Evolutionary conservation across 2,329 filamentous ascomycete genomes (phyloP), one percentile per base, ranked within the genome.

Genomic region (Coniochaeta sp.): DNA sequence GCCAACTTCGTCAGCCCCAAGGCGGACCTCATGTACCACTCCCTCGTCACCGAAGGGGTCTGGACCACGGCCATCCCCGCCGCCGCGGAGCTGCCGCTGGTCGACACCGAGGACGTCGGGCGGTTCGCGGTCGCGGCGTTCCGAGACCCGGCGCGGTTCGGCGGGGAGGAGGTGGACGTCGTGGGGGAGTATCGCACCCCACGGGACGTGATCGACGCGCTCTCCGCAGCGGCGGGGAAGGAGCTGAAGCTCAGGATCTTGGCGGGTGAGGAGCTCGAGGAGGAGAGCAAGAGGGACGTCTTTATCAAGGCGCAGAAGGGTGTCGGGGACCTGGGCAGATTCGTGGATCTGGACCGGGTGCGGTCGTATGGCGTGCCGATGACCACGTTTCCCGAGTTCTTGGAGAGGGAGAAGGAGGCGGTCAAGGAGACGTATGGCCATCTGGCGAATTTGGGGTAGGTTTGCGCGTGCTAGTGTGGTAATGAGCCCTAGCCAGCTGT

Each of bases 21-120:
- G 5, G 72, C 75, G 2, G 60, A 55, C 4, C 3, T 47, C 9
- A 72, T 76, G 68, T 79, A 76, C 59, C 70, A 72, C 0, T 73
- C 72, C 0, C 68, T 81, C 10, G 66, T 69, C 3, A 69, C 72
- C 4, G 67, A 69, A 1, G 76, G 76, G 0, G 68, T 72, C 28
- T 77, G 76, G 62, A 66, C 68, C 0, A 76, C 72, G 3, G 73
- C 75, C 0, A 64, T 77, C 24, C 65, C 64, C 0, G 64, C 67
- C 0, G 71, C 73, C 17, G 74, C 72, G 0, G 19, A 67, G 1
- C 59, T 82, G 1, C 74, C 78, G 1, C 67, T 79, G 62, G 69
- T 80, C 6, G 79, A 81, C 63, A 72, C 75, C 0, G 69, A 74
- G 6, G 80, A 82, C 30, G 79, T 83, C 54, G 81, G 76, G 0